Percentiles rank a stretch among this genome's conserved stretches.
phyloP scores from a whole-genome alignment of 1,139 yeast species.

The Eremothecium sinecaudum region DNA sequence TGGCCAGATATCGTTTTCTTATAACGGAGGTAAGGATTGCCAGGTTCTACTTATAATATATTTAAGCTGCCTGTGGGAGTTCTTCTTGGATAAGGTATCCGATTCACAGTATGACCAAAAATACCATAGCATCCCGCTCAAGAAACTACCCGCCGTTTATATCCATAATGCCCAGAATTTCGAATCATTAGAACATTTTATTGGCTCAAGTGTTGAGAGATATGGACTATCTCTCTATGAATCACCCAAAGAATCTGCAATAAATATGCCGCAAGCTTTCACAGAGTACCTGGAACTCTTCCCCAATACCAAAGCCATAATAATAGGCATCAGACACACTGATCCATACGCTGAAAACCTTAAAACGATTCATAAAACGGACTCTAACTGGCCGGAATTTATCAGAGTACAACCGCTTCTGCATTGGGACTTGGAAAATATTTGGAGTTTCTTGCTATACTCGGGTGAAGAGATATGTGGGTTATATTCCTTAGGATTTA shows the following conservation, averaged over 20 bases:
- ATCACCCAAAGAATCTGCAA: conserved; percentile 14
- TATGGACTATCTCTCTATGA: conserved; percentile 27
- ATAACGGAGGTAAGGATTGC: conserved; percentile 33
- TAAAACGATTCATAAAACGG: conserved; percentile 27
- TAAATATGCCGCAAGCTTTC: conserved; percentile 27
- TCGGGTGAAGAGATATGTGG: conserved; percentile 31
- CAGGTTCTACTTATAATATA: conserved; percentile 29
- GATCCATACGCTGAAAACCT: conserved; percentile 28
- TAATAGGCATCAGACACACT: conserved; percentile 29
- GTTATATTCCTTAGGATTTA: conserved; percentile 27
- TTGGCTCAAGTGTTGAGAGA: conserved; percentile 18
- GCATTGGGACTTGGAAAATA: conserved; percentile 28
- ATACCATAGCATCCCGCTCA: conserved; percentile 23
- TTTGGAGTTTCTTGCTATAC: conserved; percentile 30
- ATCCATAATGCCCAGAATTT: conserved; percentile 27
- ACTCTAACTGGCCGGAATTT: conserved; percentile 30
- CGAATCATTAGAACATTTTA: conserved; percentile 22
- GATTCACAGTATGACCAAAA: conserved; percentile 17
- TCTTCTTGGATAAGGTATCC: conserved; percentile 13
- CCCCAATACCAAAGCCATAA: conserved; percentile 25
- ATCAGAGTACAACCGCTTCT: conserved; percentile 30
- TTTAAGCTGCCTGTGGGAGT: conserved; percentile 29
- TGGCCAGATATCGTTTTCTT: conserved; percentile 29
- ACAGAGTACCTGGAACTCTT: conserved; percentile 17
- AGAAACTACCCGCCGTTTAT: conserved; percentile 25